Percentiles rank a stretch among this genome's conserved stretches.
phyloP scores from a whole-genome alignment of 441 rosid species.

The Breynia disticha region DNA sequence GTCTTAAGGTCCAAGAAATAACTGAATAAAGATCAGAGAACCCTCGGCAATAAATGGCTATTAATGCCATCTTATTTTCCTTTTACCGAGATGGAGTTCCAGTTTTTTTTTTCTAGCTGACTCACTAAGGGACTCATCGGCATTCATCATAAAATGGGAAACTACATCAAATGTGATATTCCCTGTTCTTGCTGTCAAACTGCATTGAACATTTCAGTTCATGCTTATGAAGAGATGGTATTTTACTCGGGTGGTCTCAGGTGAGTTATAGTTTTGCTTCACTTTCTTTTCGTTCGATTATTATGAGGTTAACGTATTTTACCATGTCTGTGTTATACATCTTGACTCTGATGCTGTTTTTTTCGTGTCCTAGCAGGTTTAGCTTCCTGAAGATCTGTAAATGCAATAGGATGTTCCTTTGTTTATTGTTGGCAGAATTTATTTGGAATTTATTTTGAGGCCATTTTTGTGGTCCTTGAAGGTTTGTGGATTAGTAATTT shows the following conservation, averaged over 20 bases:
- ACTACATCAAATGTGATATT: no score
- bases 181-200: no score
- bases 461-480: constrained; percentile 10
- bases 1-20: constrained; percentile 1
- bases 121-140: no score
- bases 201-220: no score
- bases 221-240: no score
- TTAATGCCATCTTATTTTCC: no score
- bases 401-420: constrained; percentile 5
- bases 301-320: no score
- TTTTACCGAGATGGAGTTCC: no score
- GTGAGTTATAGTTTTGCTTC: no score
- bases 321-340: not conserved
- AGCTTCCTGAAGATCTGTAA: constrained; percentile 13
- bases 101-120: no score
- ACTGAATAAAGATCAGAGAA: constrained; percentile 18
- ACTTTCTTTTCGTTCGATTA: not conserved
- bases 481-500: constrained; percentile 13
- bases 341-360: not conserved
- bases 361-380: constrained; percentile 19
- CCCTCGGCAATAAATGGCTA: not conserved
- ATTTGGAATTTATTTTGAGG: constrained; percentile 15
- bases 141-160: no score
- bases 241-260: no score
- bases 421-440: constrained; percentile 21